Evolutionary conservation across 345 rosid genomes (phyloP).

Genomic region (Raphanus raphanistrum): DNA sequence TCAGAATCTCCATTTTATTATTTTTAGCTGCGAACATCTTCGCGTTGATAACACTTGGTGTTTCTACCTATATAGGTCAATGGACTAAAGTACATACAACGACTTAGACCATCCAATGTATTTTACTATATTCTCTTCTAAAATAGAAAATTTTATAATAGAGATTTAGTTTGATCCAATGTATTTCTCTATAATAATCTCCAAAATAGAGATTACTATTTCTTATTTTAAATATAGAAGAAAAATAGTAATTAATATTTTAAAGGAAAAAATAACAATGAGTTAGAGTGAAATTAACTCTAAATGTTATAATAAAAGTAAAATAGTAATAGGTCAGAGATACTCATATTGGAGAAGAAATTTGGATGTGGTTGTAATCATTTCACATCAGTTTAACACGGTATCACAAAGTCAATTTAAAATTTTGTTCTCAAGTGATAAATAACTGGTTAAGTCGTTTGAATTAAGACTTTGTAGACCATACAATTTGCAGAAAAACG

Average conservation of each 20-base stretch:
- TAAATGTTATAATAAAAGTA: no score
- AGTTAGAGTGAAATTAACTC: no score
- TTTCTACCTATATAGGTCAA: neutral
- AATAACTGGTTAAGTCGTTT: neutral
- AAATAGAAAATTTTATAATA: no score
- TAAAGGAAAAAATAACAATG: no score
- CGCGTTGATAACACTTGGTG: neutral
- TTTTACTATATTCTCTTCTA: no score
- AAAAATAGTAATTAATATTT: no score
- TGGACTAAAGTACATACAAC: neutral
- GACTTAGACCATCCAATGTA: neutral
- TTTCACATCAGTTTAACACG: neutral
- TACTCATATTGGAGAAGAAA: neutral
- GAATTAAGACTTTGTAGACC: neutral
- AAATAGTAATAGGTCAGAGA: no score
- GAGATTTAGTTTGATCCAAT: no score
- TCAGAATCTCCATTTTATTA: neutral
- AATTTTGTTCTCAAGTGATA: neutral
- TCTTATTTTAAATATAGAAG: no score
- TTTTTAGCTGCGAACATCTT: neutral
- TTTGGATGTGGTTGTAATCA: neutral
- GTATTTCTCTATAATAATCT: no score
- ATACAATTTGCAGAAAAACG: neutral
- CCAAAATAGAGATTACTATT: no score
- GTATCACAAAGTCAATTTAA: neutral